phyloP scores from a whole-genome alignment of 805 yeast genomes.

The Ogataea pini region DNA sequence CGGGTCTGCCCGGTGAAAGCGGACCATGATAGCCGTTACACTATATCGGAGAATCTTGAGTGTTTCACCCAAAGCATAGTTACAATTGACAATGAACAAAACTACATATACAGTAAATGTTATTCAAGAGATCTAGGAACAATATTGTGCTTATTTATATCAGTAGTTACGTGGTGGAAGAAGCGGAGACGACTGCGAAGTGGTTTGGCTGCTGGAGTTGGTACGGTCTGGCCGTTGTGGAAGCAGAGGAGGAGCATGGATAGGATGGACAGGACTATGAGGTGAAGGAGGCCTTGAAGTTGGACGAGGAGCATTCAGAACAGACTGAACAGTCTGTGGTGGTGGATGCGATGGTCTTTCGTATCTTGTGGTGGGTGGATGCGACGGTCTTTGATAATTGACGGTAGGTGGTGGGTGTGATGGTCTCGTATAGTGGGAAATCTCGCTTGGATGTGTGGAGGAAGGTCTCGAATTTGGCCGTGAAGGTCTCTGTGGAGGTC shows the following conservation, averaged over 20 bases:
- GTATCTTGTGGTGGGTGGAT: slow-evolving; percentile 1
- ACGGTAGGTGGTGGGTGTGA: slow-evolving; percentile 5
- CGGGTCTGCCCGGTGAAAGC: slow-evolving; percentile 86
- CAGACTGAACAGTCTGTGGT: slow-evolving; percentile 1
- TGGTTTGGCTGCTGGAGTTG: not conserved
- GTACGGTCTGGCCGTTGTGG: slow-evolving; percentile 7
- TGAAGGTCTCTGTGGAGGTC: slow-evolving; percentile 19
- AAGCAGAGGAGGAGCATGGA: slow-evolving; percentile 20
- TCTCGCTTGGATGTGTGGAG: not conserved
- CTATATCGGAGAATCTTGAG: slow-evolving; percentile 59
- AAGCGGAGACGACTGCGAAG: not conserved
- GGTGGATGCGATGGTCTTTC: slow-evolving; percentile 9
- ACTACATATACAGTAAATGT: not conserved
- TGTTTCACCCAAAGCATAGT: not conserved
- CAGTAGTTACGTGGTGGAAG: slow-evolving; percentile 4
- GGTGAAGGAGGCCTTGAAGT: not conserved
- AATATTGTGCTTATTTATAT: not conserved
- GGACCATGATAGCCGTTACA: slow-evolving; percentile 86
- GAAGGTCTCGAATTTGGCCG: slow-evolving; percentile 7
- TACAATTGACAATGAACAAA: not conserved
- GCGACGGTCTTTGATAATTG: slow-evolving; percentile 4
- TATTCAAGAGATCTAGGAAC: not conserved
- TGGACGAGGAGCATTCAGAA: not conserved
- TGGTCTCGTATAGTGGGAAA: slow-evolving; percentile 3
- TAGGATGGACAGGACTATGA: slow-evolving; percentile 13